These are phyloP conservation scores for Cardamine chenopodiifolia DNA, from an alignment of 345 rosid species.

Conservation along the genomic window DNA sequence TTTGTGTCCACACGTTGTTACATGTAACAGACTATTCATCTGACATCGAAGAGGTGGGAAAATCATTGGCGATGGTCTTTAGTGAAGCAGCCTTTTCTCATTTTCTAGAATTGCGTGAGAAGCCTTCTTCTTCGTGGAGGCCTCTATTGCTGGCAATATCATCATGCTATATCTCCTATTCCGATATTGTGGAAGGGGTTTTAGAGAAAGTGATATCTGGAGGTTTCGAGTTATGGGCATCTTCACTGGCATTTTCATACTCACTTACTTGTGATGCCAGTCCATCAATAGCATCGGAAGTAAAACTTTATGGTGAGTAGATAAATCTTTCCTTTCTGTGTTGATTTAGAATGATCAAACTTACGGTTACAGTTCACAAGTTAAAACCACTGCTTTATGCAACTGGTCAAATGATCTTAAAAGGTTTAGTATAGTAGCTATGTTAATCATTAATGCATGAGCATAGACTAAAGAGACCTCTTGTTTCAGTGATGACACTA, in stretches of 20 bases:
- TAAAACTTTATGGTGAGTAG: constrained; percentile 65
- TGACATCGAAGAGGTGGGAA: constrained; percentile 59
- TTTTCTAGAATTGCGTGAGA: constrained; percentile 54
- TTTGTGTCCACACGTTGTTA: constrained; percentile 68
- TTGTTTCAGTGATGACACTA: constrained; percentile 61
- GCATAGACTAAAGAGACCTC: constrained; percentile 23
- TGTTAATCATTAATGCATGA: background rate
- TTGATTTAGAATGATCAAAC: constrained; percentile 11
- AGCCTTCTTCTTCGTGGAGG: constrained; percentile 72
- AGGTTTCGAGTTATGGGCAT: constrained; percentile 71
- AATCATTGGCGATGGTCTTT: constrained; percentile 57
- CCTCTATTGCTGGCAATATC: constrained; percentile 77
- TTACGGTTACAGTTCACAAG: constrained; percentile 9
- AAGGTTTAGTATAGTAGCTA: constrained; percentile 20
- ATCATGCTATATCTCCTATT: constrained; percentile 68
- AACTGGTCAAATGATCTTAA: constrained; percentile 3
- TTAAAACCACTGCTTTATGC: constrained; percentile 3
- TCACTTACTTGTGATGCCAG: constrained; percentile 47
- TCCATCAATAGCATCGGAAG: constrained; percentile 55
- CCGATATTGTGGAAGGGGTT: constrained; percentile 57
- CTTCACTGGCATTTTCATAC: constrained; percentile 56
- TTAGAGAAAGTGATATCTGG: constrained; percentile 58
- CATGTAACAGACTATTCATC: constrained; percentile 62
- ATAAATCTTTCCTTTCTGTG: constrained; percentile 6
- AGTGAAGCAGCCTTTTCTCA: constrained; percentile 69